Base-by-base conservation (phyloP, 257 asterid species). In the Ocimum tenuiflorum region DNA sequence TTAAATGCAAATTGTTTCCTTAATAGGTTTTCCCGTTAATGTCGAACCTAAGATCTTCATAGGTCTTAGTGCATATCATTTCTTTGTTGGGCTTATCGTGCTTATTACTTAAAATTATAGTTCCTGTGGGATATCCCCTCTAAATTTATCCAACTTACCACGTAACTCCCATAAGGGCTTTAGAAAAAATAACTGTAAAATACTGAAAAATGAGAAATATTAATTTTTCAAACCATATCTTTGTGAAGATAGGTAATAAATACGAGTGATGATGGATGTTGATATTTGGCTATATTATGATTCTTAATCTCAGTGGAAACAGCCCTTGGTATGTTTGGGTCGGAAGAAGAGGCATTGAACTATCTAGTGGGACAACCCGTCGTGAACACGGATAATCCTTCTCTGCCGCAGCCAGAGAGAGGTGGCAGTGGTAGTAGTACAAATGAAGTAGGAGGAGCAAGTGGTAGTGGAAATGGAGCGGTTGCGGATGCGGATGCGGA, bases 261-360 rank as follows among this genome's bases (percentile, higher is more conserved):
- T 24, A 38, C 38, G 49, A 9, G 18, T 20, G 4, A 18, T 17
- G 10, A 7, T 17, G 33, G 31, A 29, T 36, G 22, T 14, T 56
- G 8, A 35, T 59, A 19, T n/a, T 35, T 58, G 10, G 4, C 17
- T 13, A 19, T 22, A 22, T 3, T 8, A 29, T 20, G 29, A 0
- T 55, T 57, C 17, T 9, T 42, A 12, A 74, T 63, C 65, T 65
- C 80, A 91, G 97, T 65, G 66, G 89, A 71, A 24, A 63, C 80
- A 63, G 94, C 88, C 45, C 75, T 91, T 72, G 73, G 42, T 47
- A 60, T 2, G 65, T 80, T 82, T 65, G 86, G 88, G 66, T 50
- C 70, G 17, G 63, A 78, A 67, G 94, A 79, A 38, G 68, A 67
- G 67, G 95, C 95, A 0, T 38, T 91, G 1, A 75, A 76, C 62